Evolutionary conservation across 2,329 filamentous ascomycete species (phyloP).

Genomic region (Monilinia polystroma): DNA sequence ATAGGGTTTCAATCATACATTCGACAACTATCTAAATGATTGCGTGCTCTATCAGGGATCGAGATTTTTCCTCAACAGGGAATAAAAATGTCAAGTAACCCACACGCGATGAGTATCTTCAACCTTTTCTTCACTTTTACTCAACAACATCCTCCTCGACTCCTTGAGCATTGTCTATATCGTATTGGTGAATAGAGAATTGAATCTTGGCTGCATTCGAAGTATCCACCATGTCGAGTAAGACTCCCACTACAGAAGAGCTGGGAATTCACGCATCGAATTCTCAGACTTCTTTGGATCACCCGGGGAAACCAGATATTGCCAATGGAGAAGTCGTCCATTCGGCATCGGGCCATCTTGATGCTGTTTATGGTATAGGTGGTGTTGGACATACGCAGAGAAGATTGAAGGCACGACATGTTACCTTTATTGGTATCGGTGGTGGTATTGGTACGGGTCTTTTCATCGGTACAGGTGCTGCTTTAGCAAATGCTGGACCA

Average conservation of each 20-base stretch:
- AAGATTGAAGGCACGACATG: conserved; percentile 18
- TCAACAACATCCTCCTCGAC: conserved; percentile 1
- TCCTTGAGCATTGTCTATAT: background rate
- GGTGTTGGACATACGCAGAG: conserved; percentile 15
- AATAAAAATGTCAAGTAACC: conserved; percentile 18
- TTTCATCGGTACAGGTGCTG: conserved; percentile 50
- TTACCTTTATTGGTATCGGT: conserved; percentile 20
- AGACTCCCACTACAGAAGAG: conserved; percentile 7
- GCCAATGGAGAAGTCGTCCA: conserved; percentile 19
- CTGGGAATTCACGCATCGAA: conserved; percentile 4
- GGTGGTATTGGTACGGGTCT: conserved; percentile 50
- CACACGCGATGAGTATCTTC: background rate
- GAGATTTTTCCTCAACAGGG: conserved; percentile 6
- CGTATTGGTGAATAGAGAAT: conserved; percentile 19
- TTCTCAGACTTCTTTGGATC: conserved; percentile 7
- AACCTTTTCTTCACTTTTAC: background rate
- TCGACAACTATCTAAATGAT: conserved; percentile 11
- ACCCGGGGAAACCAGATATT: conserved; percentile 12
- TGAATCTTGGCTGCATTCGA: conserved; percentile 21
- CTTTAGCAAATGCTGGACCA: conserved; percentile 50
- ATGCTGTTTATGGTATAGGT: conserved; percentile 17
- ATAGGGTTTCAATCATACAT: conserved; percentile 7
- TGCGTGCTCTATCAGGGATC: conserved; percentile 15
- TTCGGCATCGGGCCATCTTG: conserved; percentile 14
- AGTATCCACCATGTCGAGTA: conserved; percentile 19